Evolutionary conservation across 768 basidiomycete species (phyloP).

Genomic region (Kwoniella botswanensis): DNA sequence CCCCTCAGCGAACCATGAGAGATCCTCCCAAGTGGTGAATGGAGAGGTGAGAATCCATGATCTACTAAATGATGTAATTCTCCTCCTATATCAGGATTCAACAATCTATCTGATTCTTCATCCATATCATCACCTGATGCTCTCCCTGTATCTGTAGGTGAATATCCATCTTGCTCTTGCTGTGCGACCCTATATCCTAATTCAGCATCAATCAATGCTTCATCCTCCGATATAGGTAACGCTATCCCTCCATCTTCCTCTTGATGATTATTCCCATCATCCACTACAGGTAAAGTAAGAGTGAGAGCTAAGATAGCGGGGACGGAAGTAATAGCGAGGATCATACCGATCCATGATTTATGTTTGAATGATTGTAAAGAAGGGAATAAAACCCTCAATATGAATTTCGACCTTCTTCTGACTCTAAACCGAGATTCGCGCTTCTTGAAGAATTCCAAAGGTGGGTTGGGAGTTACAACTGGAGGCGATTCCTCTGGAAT

Average conservation of each 20-base stretch:
- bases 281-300: constrained; percentile 85
- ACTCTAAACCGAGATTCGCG: constrained; percentile 38
- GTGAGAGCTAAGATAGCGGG: constrained; percentile 87
- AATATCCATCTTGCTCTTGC: constrained; percentile 7
- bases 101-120: constrained; percentile 31
- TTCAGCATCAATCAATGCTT: constrained; percentile 68
- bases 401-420: constrained; percentile 37
- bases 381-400: constrained; percentile 77
- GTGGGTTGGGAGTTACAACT: constrained; percentile 31
- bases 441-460: constrained; percentile 29
- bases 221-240: constrained; percentile 67
- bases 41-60: constrained; percentile 42
- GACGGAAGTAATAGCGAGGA: constrained; percentile 78
- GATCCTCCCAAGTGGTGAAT: constrained; percentile 41
- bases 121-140: constrained; percentile 23
- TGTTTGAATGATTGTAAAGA: constrained; percentile 74
- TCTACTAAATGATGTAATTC: constrained; percentile 55
- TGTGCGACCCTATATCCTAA: constrained; percentile 64
- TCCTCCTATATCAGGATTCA: constrained; percentile 45
- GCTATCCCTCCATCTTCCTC: constrained; percentile 40
- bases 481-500: constrained; percentile 1
- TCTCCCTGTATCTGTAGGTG: constrained; percentile 7
- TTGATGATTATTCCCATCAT: constrained; percentile 61
- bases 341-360: constrained; percentile 73
- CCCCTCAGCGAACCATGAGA: constrained; percentile 32